Conservation (phyloP, 1,139 yeast genomes). For the Blastobotrys serpentis region DNA sequence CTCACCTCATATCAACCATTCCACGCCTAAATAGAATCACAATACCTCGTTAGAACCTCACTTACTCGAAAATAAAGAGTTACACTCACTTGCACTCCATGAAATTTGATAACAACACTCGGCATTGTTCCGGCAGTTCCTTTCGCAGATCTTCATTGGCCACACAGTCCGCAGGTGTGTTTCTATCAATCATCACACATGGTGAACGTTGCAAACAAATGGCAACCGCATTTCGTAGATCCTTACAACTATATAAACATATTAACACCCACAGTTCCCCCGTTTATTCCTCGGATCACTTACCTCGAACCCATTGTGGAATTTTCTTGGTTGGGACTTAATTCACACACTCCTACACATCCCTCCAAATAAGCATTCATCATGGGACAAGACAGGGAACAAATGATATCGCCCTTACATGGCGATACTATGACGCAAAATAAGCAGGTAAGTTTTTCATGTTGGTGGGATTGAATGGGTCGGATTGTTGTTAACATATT, state of each 20-base stretch:
- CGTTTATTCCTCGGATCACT: no score
- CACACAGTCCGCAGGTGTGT: slow-evolving; percentile 86
- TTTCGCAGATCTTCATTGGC: slow-evolving; percentile 73
- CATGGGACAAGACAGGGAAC: slow-evolving; percentile 1
- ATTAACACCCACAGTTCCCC: no score
- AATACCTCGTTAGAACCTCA: neutral
- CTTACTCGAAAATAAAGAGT: neutral
- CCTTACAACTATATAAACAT: slow-evolving; percentile 66
- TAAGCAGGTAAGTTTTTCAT: slow-evolving; percentile 1
- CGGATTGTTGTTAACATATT: neutral
- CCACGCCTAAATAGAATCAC: slow-evolving; percentile 24
- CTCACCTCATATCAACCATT: slow-evolving; percentile 56
- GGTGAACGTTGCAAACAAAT: slow-evolving; percentile 95
- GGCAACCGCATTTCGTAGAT: slow-evolving; percentile 89
- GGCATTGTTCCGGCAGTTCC: slow-evolving; percentile 84
- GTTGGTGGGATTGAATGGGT: no score
- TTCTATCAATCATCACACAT: slow-evolving; percentile 85
- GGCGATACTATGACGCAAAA: slow-evolving; percentile 7
- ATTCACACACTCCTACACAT: neutral
- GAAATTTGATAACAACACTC: slow-evolving; percentile 79
- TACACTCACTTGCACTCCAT: slow-evolving; percentile 66
- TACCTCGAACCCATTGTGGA: slow-evolving; percentile 27
- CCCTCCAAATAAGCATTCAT: neutral
- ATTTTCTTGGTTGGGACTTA: slow-evolving; percentile 4
- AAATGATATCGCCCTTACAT: slow-evolving; percentile 7